Base-by-base conservation (phyloP, 768 basidiomycete species). In the Auricularia cornea region DNA sequence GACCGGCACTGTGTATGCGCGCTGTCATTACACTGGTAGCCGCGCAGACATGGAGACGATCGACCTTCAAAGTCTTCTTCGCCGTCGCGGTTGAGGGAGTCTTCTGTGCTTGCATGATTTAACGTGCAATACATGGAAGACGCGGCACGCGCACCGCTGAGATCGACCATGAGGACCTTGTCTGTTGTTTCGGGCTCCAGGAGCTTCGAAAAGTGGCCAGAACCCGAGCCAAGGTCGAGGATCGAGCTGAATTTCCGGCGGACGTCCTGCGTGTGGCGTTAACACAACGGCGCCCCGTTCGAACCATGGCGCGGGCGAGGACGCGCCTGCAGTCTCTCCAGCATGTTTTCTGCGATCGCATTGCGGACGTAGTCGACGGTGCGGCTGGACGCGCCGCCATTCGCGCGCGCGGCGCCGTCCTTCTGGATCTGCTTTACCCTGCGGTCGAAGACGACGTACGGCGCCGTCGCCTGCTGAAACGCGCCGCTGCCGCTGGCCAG, bases 301-400 rank as follows among this genome's bases (percentile, higher is more conserved):
- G 52, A 48, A 60, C 33, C 40, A 61, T 59, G 44, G 16, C 14
- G 4, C 16, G 59, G 66, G 51, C 8, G 66, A n/a, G 51, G 63
- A 61, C 77, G 66, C 70, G 94, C 96, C 79, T 91, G 74, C 66
- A 99, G 83, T 62, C 96, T 81, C 71, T 98, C 96, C 75, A 93
- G 84, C 83, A 98, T 83, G 64, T 89, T 81, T 66, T 94, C 91
- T 26, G 95, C 94, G 10, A 95, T 86, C 72, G 96, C 96, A 62
- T 92, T 84, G 48, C 92, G 83, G 31, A 99, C 78, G 74, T 98
- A 98, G 79, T 99, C 96, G 4, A 94, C 93, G 0, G 85, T 84
- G 69, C 84, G 80, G 68, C 90, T 94, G 32, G 79, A 77, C 28
- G 75, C 73, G 23, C 88, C 87, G 56, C 76, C 79, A 62, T 86